Conservation (phyloP, 1,284 basidiomycete genomes). For the Puccinia coronata region DNA sequence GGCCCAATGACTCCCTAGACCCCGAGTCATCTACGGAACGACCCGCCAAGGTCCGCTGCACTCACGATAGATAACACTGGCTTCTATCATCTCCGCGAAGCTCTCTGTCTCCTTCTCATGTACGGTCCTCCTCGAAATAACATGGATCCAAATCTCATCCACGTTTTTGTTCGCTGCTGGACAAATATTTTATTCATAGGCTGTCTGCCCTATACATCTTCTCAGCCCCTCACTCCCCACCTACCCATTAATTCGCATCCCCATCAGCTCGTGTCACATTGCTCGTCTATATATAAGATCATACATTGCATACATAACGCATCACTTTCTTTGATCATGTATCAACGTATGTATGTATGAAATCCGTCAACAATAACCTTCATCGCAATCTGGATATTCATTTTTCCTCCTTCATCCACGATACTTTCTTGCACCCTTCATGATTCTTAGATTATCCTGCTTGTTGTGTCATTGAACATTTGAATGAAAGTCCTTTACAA, state of each 20-base stretch:
- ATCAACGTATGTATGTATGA: not conserved
- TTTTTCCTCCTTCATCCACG: no score
- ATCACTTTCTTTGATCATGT: not conserved
- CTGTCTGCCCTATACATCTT: not conserved
- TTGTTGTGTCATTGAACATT: no score
- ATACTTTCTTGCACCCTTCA: no score
- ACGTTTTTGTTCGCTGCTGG: not conserved
- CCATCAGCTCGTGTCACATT: no score
- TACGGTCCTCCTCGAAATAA: no score
- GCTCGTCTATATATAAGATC: no score
- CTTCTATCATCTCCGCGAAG: not conserved
- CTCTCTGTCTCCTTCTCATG: not conserved
- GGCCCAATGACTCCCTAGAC: not conserved
- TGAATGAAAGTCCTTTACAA: no score
- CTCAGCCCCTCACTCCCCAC: not conserved
- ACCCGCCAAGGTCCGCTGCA: constrained; percentile 23
- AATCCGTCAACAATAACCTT: no score
- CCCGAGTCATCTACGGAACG: not conserved
- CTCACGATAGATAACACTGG: not conserved
- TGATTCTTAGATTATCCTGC: no score
- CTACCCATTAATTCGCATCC: not conserved
- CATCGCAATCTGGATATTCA: no score
- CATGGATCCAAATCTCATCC: not conserved
- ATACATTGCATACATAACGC: no score
- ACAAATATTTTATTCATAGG: not conserved